phyloP scores from a whole-genome alignment of 192 early-diverging fungal genomes.

The Podila minutissima region DNA sequence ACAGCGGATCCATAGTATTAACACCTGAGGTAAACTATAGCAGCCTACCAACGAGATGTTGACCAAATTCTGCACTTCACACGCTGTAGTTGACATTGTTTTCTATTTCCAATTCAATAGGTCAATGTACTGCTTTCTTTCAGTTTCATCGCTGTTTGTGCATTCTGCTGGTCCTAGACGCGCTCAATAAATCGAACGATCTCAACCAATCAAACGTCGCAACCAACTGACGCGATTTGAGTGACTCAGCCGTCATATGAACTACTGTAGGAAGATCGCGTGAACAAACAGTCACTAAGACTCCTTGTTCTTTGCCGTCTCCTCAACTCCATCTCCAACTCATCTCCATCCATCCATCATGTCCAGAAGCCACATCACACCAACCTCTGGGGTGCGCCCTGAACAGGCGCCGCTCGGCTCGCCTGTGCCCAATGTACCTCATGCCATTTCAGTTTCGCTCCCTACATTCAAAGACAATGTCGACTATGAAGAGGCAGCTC shows the following conservation, averaged over 20 bases:
- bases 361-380: conserved; percentile 27
- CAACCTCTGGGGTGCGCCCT: conserved; percentile 29
- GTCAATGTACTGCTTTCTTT: too few relatives aligned
- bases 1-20: not conserved
- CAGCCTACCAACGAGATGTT: not conserved
- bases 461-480: conserved; percentile 93
- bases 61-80: not conserved
- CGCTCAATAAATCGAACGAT: too few relatives aligned
- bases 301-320: not conserved
- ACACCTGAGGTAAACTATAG: not conserved
- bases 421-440: conserved; percentile 79
- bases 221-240: too few relatives aligned
- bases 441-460: conserved; percentile 91
- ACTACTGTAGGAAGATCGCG: too few relatives aligned
- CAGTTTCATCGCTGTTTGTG: too few relatives aligned
- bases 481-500: conserved; percentile 90
- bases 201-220: too few relatives aligned
- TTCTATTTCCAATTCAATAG: not conserved
- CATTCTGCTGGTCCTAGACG: too few relatives aligned
- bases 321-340: not conserved
- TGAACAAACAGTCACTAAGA: not conserved
- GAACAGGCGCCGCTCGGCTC: conserved; percentile 65
- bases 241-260: too few relatives aligned
- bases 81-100: not conserved
- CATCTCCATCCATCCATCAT: not conserved